Conservation (phyloP, 2,329 filamentous ascomycete genomes). For the Sporothrix pallida region DNA sequence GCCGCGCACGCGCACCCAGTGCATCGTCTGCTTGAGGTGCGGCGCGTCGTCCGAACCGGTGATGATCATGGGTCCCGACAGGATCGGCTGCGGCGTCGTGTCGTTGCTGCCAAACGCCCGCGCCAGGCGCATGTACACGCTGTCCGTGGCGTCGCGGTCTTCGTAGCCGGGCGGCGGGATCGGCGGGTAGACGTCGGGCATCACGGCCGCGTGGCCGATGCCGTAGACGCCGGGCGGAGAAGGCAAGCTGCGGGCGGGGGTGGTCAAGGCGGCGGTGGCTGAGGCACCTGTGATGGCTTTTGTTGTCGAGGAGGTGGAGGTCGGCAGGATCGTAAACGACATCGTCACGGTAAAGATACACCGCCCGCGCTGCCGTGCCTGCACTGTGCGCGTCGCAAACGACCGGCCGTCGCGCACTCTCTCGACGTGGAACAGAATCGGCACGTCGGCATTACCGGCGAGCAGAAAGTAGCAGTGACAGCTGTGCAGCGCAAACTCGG, state of each 20-base stretch:
- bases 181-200: conserved; percentile 37
- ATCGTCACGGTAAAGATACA: conserved; percentile 96
- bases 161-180: conserved; percentile 47
- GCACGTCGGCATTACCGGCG: conserved; percentile 81
- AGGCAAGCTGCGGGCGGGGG: conserved; percentile 55
- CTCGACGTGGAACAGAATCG: conserved; percentile 94
- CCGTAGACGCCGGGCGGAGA: not conserved
- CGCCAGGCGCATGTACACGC: conserved; percentile 19
- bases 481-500: conserved; percentile 83
- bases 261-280: conserved; percentile 69
- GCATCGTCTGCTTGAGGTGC: conserved; percentile 69
- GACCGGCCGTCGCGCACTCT: conserved; percentile 87
- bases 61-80: conserved; percentile 53
- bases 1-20: conserved; percentile 78
- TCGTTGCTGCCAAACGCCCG: conserved; percentile 10
- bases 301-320: conserved; percentile 47
- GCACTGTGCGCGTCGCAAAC: conserved; percentile 93
- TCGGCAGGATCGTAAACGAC: conserved; percentile 76
- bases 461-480: conserved; percentile 99
- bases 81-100: conserved; percentile 49
- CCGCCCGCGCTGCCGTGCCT: conserved; percentile 84
- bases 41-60: conserved; percentile 52
- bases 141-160: conserved; percentile 3
- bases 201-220: conserved; percentile 30
- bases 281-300: conserved; percentile 46